Percentiles rank a stretch among this genome's conserved stretches.
These are phyloP conservation scores for Myxozyma kluyveri DNA, from an alignment of 805 yeast genomes.

Conservation along the genomic window DNA sequence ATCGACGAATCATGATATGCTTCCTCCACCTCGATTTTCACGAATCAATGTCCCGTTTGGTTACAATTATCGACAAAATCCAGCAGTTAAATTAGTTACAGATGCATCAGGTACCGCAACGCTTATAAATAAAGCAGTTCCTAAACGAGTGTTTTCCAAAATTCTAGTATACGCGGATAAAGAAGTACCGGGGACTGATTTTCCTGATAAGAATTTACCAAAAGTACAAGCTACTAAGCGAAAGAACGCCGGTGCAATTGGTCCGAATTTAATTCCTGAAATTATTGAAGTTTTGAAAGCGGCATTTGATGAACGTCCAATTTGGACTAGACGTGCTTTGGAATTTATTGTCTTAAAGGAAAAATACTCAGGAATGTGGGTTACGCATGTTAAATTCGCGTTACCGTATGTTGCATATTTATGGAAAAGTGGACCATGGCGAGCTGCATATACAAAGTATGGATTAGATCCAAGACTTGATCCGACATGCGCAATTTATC, in stretches of 20 bases:
- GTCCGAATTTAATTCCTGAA: too few species aligned
- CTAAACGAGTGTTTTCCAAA: conserved; percentile 37
- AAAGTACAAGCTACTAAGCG: conserved; percentile 9
- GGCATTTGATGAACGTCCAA: conserved; percentile 68
- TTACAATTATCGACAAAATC: conserved; percentile 74
- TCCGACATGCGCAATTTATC: conserved; percentile 57
- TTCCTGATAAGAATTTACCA: conserved; percentile 36
- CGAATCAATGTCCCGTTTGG: conserved; percentile 71
- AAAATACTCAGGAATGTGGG: conserved; percentile 36
- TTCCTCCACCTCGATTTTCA: conserved; percentile 86
- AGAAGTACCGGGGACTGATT: conserved; percentile 11
- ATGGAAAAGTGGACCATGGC: conserved; percentile 90
- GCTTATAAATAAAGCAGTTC: conserved; percentile 37
- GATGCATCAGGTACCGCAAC: conserved; percentile 48
- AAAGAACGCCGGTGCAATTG: too few species aligned
- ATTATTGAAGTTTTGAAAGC: conserved; percentile 38
- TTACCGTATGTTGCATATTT: conserved; percentile 81
- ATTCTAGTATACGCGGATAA: conserved; percentile 39
- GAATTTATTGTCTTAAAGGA: conserved; percentile 30
- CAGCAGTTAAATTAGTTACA: conserved; percentile 52
- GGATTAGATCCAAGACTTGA: conserved; percentile 75
- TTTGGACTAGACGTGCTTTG: conserved; percentile 80
- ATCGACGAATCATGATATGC: conserved; percentile 61
- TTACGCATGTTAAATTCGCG: conserved; percentile 60
- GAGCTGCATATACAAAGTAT: conserved; percentile 74